Evolutionary conservation across 1,284 basidiomycete genomes (phyloP).

Genomic region (Cutaneotrichosporon cyanovorans): DNA sequence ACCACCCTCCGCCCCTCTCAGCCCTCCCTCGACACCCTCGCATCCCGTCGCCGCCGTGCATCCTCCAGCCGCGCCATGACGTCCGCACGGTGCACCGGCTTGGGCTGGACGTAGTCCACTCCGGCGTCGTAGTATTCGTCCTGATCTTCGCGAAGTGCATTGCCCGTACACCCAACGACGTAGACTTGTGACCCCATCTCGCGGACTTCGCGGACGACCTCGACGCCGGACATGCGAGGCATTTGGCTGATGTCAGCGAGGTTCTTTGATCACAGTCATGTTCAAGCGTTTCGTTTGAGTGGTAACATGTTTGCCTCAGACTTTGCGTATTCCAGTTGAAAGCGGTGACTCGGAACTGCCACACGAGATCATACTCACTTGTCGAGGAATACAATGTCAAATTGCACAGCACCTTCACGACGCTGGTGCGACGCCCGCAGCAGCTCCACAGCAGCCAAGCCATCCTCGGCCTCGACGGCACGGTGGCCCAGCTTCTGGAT

Average conservation of each 20-base stretch:
- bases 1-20: no score
- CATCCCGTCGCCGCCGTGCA: no score
- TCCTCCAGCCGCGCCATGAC: constrained; percentile 32
- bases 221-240: constrained; percentile 70
- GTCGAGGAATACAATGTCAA: constrained; percentile 14
- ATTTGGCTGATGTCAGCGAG: constrained; percentile 35
- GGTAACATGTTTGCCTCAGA: not conserved
- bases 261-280: not conserved
- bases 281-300: not conserved
- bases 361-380: no score
- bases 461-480: constrained; percentile 79
- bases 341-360: no score
- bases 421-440: no score
- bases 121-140: constrained; percentile 70
- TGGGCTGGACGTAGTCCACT: constrained; percentile 51
- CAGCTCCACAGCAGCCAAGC: constrained; percentile 58
- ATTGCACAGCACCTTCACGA: constrained; percentile 37
- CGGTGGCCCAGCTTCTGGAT: constrained; percentile 67
- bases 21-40: no score
- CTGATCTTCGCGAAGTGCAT: constrained; percentile 57
- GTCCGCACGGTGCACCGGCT: constrained; percentile 40
- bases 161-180: constrained; percentile 61
- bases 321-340: no score
- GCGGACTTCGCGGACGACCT: constrained; percentile 60
- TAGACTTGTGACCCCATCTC: constrained; percentile 61